Evolutionary conservation across 192 early-diverging fungal species (phyloP), one percentile per base, ranked within the genome.

Genomic region (Coemansia sp.): DNA sequence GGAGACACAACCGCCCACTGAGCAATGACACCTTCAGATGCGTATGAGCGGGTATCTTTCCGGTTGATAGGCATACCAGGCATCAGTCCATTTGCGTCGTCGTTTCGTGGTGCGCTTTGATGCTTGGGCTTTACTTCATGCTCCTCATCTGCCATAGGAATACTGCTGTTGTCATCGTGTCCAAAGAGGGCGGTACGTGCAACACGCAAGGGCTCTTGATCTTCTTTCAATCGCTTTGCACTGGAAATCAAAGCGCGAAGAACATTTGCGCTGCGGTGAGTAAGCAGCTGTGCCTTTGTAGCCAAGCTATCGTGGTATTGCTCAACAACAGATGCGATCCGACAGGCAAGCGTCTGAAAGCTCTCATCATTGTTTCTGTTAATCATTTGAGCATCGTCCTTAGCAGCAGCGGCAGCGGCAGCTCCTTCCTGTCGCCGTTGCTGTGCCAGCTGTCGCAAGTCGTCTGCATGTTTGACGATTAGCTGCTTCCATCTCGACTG

Each of bases 1-100:
- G 87, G 87, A 29, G 78, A 70, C 18, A 88, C 75, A 51, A 81
- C 84, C 10, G 85, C 86, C 86, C 86, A 88, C 49, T 66, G 66
- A n/a, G 79, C 74, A 7, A 87, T 21, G 65, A 85, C 73, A 2
- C 77, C 69, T 30, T 79, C 77, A 0, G 71, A 73, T 0, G 61
- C 64, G n/a, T 76, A 59, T 0, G 74, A 66, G 9, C 66, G 53
- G 0, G 63, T 68, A 16, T 70, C 59, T 40, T 60, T 61, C 40
- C 84, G 72, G 58, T 74, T 68, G 30, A 82, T 75, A 33, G 59
- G 74, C 23, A 74, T 57, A n/a, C 74, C 67, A 23, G 72, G 70
- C 20, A 74, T 37, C 37, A 64, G 65, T 3, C 61, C 85, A 15
- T 45, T 70, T 1, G 70, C 77, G 55, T 70, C 59, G 15, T 73